Conservation (phyloP, 2,329 filamentous ascomycete genomes). For the Trichoderma arundinaceum region DNA sequence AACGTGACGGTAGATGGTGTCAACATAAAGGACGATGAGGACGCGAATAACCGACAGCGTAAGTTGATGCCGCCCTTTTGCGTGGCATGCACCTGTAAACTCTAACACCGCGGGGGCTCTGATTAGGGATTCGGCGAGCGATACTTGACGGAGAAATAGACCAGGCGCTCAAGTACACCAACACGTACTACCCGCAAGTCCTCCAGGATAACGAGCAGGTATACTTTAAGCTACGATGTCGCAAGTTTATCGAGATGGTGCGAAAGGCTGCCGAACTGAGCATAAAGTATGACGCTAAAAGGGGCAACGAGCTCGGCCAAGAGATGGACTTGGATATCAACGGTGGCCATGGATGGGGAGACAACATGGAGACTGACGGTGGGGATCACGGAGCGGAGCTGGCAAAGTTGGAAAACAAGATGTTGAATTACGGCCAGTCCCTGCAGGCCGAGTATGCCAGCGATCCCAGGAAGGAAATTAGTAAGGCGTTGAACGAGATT, state of each 20-base stretch:
- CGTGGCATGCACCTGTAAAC: neutral
- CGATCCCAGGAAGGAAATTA: slow-evolving; percentile 72
- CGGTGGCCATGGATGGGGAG: slow-evolving; percentile 49
- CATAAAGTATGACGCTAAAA: slow-evolving; percentile 53
- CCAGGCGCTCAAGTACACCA: slow-evolving; percentile 80
- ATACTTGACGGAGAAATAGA: slow-evolving; percentile 94
- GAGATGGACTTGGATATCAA: slow-evolving; percentile 64
- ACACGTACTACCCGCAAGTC: slow-evolving; percentile 78
- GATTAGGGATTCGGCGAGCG: slow-evolving; percentile 77
- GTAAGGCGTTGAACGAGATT: slow-evolving; percentile 78
- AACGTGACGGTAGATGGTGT: slow-evolving; percentile 60
- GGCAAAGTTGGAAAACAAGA: slow-evolving; percentile 65
- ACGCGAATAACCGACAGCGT: slow-evolving; percentile 88
- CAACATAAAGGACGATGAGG: slow-evolving; percentile 78
- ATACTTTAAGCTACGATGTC: slow-evolving; percentile 84
- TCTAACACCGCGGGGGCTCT: neutral
- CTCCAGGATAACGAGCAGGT: slow-evolving; percentile 81
- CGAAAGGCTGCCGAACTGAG: slow-evolving; percentile 71
- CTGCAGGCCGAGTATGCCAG: slow-evolving; percentile 77
- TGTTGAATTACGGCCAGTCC: slow-evolving; percentile 78
- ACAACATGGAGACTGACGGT: slow-evolving; percentile 63
- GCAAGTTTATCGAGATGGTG: slow-evolving; percentile 96
- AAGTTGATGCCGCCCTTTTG: slow-evolving; percentile 41
- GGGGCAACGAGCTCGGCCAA: slow-evolving; percentile 52
- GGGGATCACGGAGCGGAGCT: slow-evolving; percentile 44